Evolutionary conservation across 2,329 filamentous ascomycete species (phyloP).

Genomic region (Hypoxylon sp.): DNA sequence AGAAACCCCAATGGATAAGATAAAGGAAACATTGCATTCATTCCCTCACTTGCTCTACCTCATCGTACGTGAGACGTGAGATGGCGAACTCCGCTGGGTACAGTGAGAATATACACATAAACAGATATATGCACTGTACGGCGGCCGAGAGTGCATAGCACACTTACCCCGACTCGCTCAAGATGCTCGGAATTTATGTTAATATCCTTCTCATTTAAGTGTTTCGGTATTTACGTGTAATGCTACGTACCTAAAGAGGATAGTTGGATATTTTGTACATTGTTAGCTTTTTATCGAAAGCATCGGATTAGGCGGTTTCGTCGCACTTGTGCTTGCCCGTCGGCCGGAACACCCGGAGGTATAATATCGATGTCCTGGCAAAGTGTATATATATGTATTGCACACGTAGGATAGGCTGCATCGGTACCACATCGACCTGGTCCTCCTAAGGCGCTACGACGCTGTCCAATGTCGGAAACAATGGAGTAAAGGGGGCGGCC

Average conservation of each 20-base stretch:
- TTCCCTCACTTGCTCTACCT: conserved; percentile 7
- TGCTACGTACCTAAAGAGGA: background rate
- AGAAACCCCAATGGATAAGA: conserved; percentile 16
- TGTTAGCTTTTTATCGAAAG: background rate
- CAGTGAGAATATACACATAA: background rate
- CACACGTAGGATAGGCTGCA: conserved; percentile 13
- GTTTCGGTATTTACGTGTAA: background rate
- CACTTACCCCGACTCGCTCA: background rate
- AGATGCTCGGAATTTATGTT: background rate
- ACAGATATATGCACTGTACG: conserved; percentile 9
- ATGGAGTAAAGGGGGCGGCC: conserved; percentile 34
- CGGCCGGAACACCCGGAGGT: conserved; percentile 27
- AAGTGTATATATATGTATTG: conserved; percentile 8
- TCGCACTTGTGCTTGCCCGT: conserved; percentile 21
- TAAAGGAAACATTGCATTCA: conserved; percentile 10
- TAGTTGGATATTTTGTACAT: background rate
- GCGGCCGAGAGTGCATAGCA: conserved; percentile 13
- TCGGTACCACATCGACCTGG: conserved; percentile 19
- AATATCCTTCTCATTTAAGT: background rate
- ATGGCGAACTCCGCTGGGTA: conserved; percentile 32
- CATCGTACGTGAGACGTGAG: conserved; percentile 30
- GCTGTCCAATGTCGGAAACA: conserved; percentile 31
- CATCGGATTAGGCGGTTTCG: conserved; percentile 5
- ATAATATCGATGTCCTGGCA: conserved; percentile 1
- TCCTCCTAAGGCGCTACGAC: conserved; percentile 9